Evolutionary conservation across 2,329 filamentous ascomycete genomes (phyloP), one percentile per base, ranked within the genome.

Genomic region (Hortaea werneckii): DNA sequence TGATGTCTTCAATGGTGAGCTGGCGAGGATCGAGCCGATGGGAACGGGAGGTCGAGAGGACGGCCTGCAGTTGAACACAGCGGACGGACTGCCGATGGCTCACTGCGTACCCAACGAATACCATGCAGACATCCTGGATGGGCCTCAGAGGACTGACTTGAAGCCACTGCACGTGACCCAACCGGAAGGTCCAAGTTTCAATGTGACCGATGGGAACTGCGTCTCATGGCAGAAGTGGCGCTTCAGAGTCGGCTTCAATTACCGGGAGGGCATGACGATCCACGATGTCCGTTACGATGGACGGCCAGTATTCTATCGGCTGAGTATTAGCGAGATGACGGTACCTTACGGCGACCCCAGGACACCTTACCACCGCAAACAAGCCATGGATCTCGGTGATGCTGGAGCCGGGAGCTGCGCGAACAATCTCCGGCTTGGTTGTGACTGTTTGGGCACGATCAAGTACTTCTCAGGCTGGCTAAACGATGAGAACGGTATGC

Each of bases 111-210:
- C 8, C n/a, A n/a, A 9, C n/a, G 32, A 35, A n/a, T 35, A 35
- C n/a, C 40, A 60, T 29, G 58, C 58, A 3, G 67, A 72, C 44
- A 50, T 71, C 6, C 50, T 70, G 1, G 50, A 58, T 5, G 61
- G 63, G 6, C 67, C 64, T 5, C 49, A 58, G 1, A 57, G 70
- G 13, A 62, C 65, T 39, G 68, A 70, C 45, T 56, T 71, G 11
- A 87, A 85, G 64, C 82, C 83, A 5, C 75, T 88, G 58, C 78
- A 85, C 53, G 79, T 89, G 41, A 72, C 78, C 1, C 85, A 89
- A 49, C 79, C 78, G 0, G 77, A 85, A 12, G 83, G 82, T 0
- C 74, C 82, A 0, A 82, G 78, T 0, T 87, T 87, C 63, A 69
- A 64, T 0, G 71, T 84, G 5, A 66, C 58, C 1, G 65, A 70